A percentile compares a stretch with the other conserved stretches of the same genome.
Evolutionary conservation across 306 rosid species (phyloP).

Genomic region (Prunus davidiana): DNA sequence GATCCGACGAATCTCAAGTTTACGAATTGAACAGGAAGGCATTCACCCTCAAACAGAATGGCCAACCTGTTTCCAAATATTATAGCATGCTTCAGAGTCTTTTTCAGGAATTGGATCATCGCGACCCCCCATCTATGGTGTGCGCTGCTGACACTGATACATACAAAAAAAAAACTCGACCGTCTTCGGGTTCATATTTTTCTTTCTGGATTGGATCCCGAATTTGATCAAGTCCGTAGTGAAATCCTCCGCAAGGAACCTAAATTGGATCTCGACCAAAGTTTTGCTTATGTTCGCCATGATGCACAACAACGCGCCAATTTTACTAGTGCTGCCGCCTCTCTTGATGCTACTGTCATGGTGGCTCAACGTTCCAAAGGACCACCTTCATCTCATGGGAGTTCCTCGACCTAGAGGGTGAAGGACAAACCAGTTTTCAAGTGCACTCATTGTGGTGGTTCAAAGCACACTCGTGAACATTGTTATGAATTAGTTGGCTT

Average conservation of each 20-base stretch:
- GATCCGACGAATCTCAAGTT: neutral
- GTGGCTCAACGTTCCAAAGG: neutral
- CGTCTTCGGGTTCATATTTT: neutral
- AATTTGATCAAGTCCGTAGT: neutral
- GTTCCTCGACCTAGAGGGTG: neutral
- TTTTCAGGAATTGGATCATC: neutral
- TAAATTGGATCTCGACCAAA: neutral
- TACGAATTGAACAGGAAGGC: neutral
- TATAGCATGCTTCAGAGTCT: neutral
- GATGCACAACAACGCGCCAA: neutral
- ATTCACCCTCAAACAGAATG: neutral
- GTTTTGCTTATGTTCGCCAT: neutral
- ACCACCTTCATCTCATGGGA: neutral
- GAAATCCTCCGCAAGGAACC: neutral
- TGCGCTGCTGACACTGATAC: neutral
- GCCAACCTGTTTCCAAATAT: neutral
- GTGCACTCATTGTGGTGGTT: neutral
- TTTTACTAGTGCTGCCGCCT: neutral
- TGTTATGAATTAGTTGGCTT: too few species aligned
- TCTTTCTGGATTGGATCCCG: neutral
- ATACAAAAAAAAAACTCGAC: neutral
- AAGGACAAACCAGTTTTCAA: neutral
- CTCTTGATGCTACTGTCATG: neutral
- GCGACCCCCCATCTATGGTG: neutral
- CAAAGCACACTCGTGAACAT: neutral